phyloP scores from a whole-genome alignment of 2,329 filamentous ascomycete genomes.

The Metarhizium brunneum region DNA sequence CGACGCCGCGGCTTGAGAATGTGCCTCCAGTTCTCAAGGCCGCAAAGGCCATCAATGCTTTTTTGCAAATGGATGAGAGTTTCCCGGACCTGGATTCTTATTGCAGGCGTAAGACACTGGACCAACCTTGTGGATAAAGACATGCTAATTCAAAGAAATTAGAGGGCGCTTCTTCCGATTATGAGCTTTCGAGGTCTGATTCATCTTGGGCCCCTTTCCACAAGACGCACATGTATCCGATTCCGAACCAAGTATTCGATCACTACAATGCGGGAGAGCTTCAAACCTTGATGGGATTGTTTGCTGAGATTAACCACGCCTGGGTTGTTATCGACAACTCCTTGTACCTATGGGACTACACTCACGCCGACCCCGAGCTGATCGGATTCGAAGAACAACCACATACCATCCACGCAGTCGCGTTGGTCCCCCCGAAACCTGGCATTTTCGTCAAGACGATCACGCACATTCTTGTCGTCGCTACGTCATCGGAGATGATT shows the following conservation, averaged over 20 bases:
- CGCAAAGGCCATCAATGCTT: slow-evolving; percentile 72
- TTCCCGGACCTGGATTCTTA: slow-evolving; percentile 89
- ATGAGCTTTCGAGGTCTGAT: slow-evolving; percentile 63
- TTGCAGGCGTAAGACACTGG: slow-evolving; percentile 61
- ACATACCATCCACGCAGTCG: slow-evolving; percentile 84
- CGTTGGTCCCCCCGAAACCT: slow-evolving; percentile 71
- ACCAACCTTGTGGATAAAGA: background rate
- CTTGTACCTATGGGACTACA: slow-evolving; percentile 97
- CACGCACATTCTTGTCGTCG: slow-evolving; percentile 80
- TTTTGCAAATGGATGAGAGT: slow-evolving; percentile 63
- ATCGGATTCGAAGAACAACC: slow-evolving; percentile 87
- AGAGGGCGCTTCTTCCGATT: slow-evolving; percentile 89
- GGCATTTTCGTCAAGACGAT: slow-evolving; percentile 84
- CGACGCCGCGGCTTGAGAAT: slow-evolving; percentile 35
- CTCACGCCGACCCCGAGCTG: slow-evolving; percentile 79
- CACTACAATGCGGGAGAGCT: slow-evolving; percentile 85
- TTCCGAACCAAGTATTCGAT: slow-evolving; percentile 86
- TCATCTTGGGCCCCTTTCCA: slow-evolving; percentile 83
- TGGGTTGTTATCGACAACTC: slow-evolving; percentile 96
- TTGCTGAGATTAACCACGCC: slow-evolving; percentile 88
- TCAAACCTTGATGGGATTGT: slow-evolving; percentile 88
- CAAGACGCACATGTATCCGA: slow-evolving; percentile 74
- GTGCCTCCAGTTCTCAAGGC: slow-evolving; percentile 69
- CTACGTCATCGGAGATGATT: slow-evolving; percentile 76
- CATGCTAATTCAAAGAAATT: slow-evolving; percentile 16